Evolutionary conservation across 1,139 yeast genomes (phyloP).

Genomic region (Hansenula lynferdii): DNA sequence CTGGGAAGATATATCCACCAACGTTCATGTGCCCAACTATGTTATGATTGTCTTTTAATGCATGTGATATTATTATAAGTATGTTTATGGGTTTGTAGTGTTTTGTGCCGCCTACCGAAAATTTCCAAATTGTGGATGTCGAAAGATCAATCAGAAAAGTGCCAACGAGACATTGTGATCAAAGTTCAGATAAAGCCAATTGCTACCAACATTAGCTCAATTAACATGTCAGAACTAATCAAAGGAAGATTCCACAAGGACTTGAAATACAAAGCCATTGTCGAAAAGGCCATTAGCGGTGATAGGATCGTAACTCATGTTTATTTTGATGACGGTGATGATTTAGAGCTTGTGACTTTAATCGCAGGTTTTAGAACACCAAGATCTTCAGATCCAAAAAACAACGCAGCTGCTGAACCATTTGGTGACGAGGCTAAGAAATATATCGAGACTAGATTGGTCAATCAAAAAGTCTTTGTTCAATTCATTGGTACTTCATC

Average conservation of each 20-base stretch:
- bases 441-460: constrained; percentile 62
- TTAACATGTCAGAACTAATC: constrained; percentile 10
- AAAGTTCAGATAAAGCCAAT: no score
- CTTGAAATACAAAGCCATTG: constrained; percentile 40
- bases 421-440: constrained; percentile 63
- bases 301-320: constrained; percentile 46
- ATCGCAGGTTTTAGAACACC: constrained; percentile 76
- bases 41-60: no score
- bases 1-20: no score
- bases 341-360: constrained; percentile 50
- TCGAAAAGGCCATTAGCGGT: constrained; percentile 75
- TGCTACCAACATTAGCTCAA: not conserved
- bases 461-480: constrained; percentile 59
- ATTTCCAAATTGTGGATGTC: no score
- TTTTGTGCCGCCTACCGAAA: no score
- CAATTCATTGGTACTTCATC: constrained; percentile 57
- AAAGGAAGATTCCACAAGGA: constrained; percentile 22
- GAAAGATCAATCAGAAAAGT: no score
- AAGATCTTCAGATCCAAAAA: constrained; percentile 44
- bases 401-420: constrained; percentile 35
- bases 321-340: constrained; percentile 50
- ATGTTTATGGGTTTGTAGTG: no score
- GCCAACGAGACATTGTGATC: no score
- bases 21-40: no score
- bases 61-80: no score